These are phyloP conservation scores for Dictyostelium firmibasis DNA, from an alignment of 78 protist genomes.

Conservation along the genomic window DNA sequence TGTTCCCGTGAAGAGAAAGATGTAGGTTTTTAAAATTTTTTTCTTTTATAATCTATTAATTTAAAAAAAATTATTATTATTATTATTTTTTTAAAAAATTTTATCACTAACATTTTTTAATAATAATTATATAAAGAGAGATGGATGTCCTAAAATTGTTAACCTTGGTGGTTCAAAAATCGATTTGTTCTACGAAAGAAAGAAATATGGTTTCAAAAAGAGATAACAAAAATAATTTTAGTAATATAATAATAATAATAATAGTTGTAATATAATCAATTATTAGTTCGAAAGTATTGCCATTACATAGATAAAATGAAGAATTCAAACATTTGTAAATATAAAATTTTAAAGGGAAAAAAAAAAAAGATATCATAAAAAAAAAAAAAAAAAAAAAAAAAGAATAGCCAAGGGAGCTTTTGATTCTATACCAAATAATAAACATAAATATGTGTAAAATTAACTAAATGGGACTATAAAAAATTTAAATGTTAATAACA, in stretches of 20 bases:
- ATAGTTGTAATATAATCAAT: background rate
- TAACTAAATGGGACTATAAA: no score
- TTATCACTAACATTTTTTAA: background rate
- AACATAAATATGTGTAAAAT: no score
- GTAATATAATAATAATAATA: background rate
- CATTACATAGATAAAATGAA: no score
- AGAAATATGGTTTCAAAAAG: slow-evolving; percentile 91
- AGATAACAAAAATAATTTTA: slow-evolving; percentile 4
- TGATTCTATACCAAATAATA: no score
- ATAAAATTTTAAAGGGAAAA: no score
- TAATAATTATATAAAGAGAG: slow-evolving; percentile 70
- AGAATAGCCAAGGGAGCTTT: no score
- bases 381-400: no score
- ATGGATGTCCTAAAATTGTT: slow-evolving; percentile 97
- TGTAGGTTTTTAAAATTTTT: slow-evolving; percentile 20
- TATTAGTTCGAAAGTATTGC: no score
- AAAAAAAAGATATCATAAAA: no score
- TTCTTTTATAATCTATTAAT: no score
- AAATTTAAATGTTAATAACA: no score
- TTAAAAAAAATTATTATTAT: background rate
- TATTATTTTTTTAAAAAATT: background rate
- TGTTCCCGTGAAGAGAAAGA: slow-evolving; percentile 96
- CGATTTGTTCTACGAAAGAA: slow-evolving; percentile 94
- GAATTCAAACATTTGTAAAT: background rate
- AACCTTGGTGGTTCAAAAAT: slow-evolving; percentile 92